A percentile compares a stretch with the other conserved stretches of the same genome.
Evolutionary conservation across 2,329 filamentous ascomycete genomes (phyloP).

Genomic region (Simplicillium aogashimaense): DNA sequence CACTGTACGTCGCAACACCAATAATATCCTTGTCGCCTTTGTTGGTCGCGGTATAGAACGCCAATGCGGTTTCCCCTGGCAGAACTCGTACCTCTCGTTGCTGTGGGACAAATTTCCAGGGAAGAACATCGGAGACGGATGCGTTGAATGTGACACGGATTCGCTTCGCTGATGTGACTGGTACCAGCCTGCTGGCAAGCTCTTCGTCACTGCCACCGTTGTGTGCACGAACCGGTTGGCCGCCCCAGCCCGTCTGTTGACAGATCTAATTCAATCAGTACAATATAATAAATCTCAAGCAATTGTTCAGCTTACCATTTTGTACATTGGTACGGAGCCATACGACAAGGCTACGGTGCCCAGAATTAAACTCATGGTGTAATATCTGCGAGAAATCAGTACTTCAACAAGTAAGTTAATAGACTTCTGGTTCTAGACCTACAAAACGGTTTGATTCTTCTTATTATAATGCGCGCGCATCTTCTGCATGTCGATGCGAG

Average conservation of each 20-base stretch:
- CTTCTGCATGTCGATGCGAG: conserved; percentile 48
- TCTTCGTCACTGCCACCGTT: conserved; percentile 45
- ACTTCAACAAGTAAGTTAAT: neutral
- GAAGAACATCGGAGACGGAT: conserved; percentile 86
- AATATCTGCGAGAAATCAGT: conserved; percentile 43
- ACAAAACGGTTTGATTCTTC: conserved; percentile 55
- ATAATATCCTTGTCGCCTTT: conserved; percentile 87
- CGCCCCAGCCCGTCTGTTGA: conserved; percentile 82
- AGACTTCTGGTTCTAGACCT: conserved; percentile 9
- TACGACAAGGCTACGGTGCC: conserved; percentile 74
- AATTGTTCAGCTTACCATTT: conserved; percentile 50
- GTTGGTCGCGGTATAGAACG: conserved; percentile 97
- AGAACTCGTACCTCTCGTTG: conserved; percentile 93
- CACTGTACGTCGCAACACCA: conserved; percentile 94
- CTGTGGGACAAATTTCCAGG: conserved; percentile 96
- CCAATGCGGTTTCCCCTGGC: conserved; percentile 90
- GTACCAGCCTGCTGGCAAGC: conserved; percentile 66
- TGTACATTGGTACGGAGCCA: conserved; percentile 77
- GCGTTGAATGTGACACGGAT: conserved; percentile 95
- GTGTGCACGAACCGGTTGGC: conserved; percentile 81
- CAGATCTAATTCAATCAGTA: conserved; percentile 50
- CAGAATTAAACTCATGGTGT: conserved; percentile 66
- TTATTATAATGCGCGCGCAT: conserved; percentile 53
- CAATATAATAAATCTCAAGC: conserved; percentile 1
- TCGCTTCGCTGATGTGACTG: conserved; percentile 70